Evolutionary conservation across 306 rosid genomes (phyloP), one percentile per base, ranked within the genome.

Genomic region (Arachis hypogaea): DNA sequence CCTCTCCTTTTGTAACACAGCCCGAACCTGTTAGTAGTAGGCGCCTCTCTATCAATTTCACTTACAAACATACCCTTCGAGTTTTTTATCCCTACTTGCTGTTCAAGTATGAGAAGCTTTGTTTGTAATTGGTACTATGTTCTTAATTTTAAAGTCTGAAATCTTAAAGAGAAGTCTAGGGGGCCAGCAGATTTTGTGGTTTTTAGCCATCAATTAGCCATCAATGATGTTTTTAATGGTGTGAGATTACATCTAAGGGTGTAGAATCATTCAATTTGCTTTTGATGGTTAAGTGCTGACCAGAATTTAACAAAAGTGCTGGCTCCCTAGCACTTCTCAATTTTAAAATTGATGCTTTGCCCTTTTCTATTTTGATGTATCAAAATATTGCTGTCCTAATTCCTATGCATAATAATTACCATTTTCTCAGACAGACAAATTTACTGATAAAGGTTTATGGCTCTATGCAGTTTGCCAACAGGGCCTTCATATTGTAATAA

Each of bases 401-500:
- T 46, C 28, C 41, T 38, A 36, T 78, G 56, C 68, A 60, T 62
- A 12, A 62, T 40, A 29, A 28, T 38, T 66, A 61, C 22, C 30
- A 68, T 64, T 54, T 5, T 75, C 43, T 71, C 3, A 45, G 67
- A 62, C 55, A 54, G 58, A 61, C 45, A 68, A 8, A n/a, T 60
- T 78, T 67, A 70, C 72, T 85, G 38, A 82, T 52, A 68, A 70
- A 28, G 18, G 4, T 60, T 80, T 73, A 79, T 50, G 74, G 69
- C 64, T n/a, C 11, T 67, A 16, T 77, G 74, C 82, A 86, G 87
- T 75, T 75, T 84, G 52, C 80, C 81, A 4, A 77, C 82, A 16
- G 89, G 89, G 45, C 87, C 85, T 59, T 77, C 74, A 36, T 73
- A 42, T 30, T 86, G 87, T 63, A 74, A 78, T 56, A 86, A 83